Base-by-base conservation (phyloP, 768 basidiomycete genomes). In the Mycena kentingensis region DNA sequence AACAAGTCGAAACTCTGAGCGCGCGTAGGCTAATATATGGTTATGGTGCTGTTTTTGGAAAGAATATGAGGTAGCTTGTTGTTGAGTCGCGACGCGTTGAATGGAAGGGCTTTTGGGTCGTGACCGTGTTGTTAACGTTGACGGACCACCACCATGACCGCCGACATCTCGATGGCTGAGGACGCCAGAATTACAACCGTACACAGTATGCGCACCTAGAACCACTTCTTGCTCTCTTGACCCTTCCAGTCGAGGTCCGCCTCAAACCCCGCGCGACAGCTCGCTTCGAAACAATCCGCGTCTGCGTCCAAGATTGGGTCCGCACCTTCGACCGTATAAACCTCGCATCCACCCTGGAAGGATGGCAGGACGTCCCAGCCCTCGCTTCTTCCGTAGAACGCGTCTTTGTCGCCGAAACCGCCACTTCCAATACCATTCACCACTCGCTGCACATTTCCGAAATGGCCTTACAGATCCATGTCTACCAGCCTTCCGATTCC, bases 401-500 rank as follows among this genome's bases (percentile, higher is more conserved):
- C 42, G 88, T 98, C 49, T 70, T 75, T 6, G 83, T 87, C 10
- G 84, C 87, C 8, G 95, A 88, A 66, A 26, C 41, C 5, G 6
- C 7, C 13, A 42, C 12, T n/a, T n/a, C n/a, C n/a, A n/a, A n/a
- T n/a, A n/a, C n/a, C n/a, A 24, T 25, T 83, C 82, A 2, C 65
- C 84, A 44, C 86, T 81, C 67, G 77, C 82, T n/a, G 74, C 75
- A 12, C 68, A 71, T 19, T 74, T 77, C 80, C 18, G 80, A 87
- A 52, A 78, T 84, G 46, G 68, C 70, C 7, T 77, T 95, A 31
- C 83, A 90, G 58, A 84, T 97, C 49, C 91, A 99, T 63, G 83
- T 97, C 13, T 99, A 98, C 65, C 87, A 93, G 53, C 85, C 89
- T 10, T 79, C 79, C 0, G 83, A 88, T 50, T 71, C 76, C 1